A percentile compares a stretch with the other conserved stretches of the same genome.
These are phyloP conservation scores for Hymenoscyphus occultus DNA, from an alignment of 2,329 filamentous ascomycete genomes.

Conservation along the genomic window DNA sequence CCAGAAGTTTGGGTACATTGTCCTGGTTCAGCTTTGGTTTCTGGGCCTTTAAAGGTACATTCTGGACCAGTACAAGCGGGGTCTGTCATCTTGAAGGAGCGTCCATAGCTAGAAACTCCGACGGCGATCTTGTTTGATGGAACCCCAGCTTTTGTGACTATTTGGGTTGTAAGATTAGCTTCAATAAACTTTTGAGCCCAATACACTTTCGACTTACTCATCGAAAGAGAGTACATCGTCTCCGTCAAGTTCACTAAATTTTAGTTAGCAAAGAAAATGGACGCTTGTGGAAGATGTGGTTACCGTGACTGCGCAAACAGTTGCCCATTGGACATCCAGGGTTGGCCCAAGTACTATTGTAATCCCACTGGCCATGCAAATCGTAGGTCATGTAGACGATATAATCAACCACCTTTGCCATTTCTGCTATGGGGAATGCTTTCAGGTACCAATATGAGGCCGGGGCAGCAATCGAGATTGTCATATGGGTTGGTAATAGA, in stretches of 20 bases:
- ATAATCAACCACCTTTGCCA: constrained; percentile 24
- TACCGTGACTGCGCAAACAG: neutral
- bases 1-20: constrained; percentile 35
- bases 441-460: constrained; percentile 38
- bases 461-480: constrained; percentile 30
- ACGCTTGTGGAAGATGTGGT: neutral
- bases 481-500: neutral
- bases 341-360: constrained; percentile 10
- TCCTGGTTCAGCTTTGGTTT: constrained; percentile 31
- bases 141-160: constrained; percentile 38
- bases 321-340: constrained; percentile 8
- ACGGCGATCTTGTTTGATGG: constrained; percentile 34
- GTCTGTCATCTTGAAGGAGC: constrained; percentile 37
- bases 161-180: neutral
- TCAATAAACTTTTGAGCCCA: neutral
- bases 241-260: constrained; percentile 4
- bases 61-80: constrained; percentile 24
- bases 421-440: constrained; percentile 23
- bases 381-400: constrained; percentile 29
- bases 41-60: constrained; percentile 32
- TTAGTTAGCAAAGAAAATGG: neutral
- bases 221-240: constrained; percentile 1
- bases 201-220: neutral
- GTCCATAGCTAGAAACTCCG: constrained; percentile 37
- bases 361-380: constrained; percentile 22